Percentiles rank a stretch among this genome's conserved stretches.
phyloP scores from a whole-genome alignment of 2,329 filamentous ascomycete species.

The Periglandula ipomoeae region DNA sequence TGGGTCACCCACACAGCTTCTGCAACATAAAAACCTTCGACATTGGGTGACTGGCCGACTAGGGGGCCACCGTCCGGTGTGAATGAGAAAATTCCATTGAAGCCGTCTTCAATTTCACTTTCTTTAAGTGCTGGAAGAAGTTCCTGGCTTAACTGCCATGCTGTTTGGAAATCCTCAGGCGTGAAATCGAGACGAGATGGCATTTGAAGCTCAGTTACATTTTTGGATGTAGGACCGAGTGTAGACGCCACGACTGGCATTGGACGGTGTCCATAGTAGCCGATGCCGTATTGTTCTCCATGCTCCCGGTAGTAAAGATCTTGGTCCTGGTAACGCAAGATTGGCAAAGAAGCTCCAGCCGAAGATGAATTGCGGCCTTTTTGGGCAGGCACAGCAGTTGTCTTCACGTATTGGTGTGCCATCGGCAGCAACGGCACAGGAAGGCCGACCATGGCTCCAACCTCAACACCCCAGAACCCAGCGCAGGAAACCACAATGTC shows the following conservation, averaged over 20 bases:
- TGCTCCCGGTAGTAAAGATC: slow-evolving; percentile 58
- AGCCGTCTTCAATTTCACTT: slow-evolving; percentile 46
- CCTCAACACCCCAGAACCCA: slow-evolving; percentile 57
- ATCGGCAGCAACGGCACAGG: slow-evolving; percentile 50
- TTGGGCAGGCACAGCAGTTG: slow-evolving; percentile 38
- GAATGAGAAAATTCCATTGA: slow-evolving; percentile 59
- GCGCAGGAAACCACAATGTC: slow-evolving; percentile 55
- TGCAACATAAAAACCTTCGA: slow-evolving; percentile 55
- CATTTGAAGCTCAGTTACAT: slow-evolving; percentile 52
- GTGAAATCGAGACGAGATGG: slow-evolving; percentile 54
- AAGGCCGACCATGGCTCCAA: slow-evolving; percentile 51
- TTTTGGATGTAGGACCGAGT: slow-evolving; percentile 40
- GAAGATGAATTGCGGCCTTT: slow-evolving; percentile 25
- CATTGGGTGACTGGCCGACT: slow-evolving; percentile 45
- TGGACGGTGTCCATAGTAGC: slow-evolving; percentile 54
- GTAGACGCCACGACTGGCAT: slow-evolving; percentile 49
- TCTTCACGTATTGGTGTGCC: slow-evolving; percentile 56
- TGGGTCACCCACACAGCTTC: slow-evolving; percentile 61
- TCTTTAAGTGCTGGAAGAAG: slow-evolving; percentile 43
- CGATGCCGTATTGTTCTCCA: slow-evolving; percentile 52
- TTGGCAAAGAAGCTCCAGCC: slow-evolving; percentile 46
- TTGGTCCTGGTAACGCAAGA: slow-evolving; percentile 53
- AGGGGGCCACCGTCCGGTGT: slow-evolving; percentile 55
- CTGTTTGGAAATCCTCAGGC: slow-evolving; percentile 48
- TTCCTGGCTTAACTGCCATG: slow-evolving; percentile 46